Evolutionary conservation across 1,284 basidiomycete species (phyloP).

Genomic region (Naganishia sp.): DNA sequence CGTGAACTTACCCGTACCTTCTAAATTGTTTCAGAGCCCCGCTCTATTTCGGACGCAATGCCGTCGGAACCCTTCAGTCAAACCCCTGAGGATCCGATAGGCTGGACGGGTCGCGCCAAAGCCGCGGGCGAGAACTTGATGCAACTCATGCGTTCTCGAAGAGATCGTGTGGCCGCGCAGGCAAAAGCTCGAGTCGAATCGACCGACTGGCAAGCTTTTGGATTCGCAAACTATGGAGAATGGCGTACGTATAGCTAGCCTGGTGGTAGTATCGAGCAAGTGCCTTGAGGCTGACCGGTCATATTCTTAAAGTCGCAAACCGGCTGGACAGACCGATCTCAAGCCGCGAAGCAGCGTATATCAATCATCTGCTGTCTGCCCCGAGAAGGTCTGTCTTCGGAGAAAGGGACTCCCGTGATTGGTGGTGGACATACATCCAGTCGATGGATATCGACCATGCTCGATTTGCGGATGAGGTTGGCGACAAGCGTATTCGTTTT

Average conservation of each 20-base stretch:
- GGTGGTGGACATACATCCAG: constrained; percentile 3
- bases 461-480: background rate
- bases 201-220: constrained; percentile 7
- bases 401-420: background rate
- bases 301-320: constrained; percentile 1
- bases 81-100: too few relatives aligned
- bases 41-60: too few relatives aligned
- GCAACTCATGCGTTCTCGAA: background rate
- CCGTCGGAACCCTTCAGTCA: too few relatives aligned
- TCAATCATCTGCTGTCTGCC: background rate
- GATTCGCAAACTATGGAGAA: constrained; percentile 13
- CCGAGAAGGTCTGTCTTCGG: background rate
- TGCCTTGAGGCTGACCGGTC: background rate
- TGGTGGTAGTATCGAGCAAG: too few relatives aligned
- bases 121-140: background rate
- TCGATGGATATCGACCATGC: background rate
- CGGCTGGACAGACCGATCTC: constrained; percentile 16
- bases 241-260: constrained; percentile 4
- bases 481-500: constrained; percentile 1
- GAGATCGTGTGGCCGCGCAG: background rate
- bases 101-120: background rate
- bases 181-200: constrained; percentile 5
- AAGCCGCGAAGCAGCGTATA: constrained; percentile 10
- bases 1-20: too few relatives aligned
- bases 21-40: too few relatives aligned